Evolutionary conservation across 2,329 filamentous ascomycete genomes (phyloP).

Genomic region (Curvularia spicifera): DNA sequence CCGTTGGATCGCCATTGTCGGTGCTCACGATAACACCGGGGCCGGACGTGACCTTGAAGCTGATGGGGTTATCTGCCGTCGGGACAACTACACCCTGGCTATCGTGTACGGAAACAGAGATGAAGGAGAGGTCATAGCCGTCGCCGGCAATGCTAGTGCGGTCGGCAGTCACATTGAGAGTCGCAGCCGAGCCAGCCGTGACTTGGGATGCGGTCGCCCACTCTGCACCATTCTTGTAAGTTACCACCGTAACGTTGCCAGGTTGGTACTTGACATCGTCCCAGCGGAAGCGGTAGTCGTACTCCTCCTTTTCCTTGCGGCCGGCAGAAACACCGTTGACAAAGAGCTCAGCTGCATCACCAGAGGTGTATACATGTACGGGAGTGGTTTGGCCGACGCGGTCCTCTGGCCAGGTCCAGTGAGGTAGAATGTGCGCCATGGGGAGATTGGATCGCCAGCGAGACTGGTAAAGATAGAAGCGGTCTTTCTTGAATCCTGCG

Average conservation of each 20-base stretch:
- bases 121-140: conserved; percentile 56
- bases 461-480: conserved; percentile 63
- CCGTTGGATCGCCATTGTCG: conserved; percentile 36
- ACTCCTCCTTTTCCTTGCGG: conserved; percentile 43
- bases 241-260: conserved; percentile 57
- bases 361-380: conserved; percentile 61
- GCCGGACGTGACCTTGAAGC: conserved; percentile 53
- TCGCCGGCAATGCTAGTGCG: conserved; percentile 49
- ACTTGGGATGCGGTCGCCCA: conserved; percentile 55
- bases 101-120: conserved; percentile 57
- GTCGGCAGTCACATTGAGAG: conserved; percentile 53
- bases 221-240: conserved; percentile 56
- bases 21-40: conserved; percentile 51
- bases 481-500: conserved; percentile 64
- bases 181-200: conserved; percentile 53
- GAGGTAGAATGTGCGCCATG: conserved; percentile 62
- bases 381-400: conserved; percentile 58
- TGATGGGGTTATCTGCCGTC: conserved; percentile 51
- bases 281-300: conserved; percentile 61
- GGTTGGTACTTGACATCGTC: conserved; percentile 58
- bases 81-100: conserved; percentile 54
- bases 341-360: conserved; percentile 62
- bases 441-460: conserved; percentile 58
- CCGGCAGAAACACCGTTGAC: conserved; percentile 59
- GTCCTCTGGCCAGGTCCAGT: conserved; percentile 61